phyloP scores from a whole-genome alignment of 768 basidiomycete genomes.

The Pleurotus pulmonarius region DNA sequence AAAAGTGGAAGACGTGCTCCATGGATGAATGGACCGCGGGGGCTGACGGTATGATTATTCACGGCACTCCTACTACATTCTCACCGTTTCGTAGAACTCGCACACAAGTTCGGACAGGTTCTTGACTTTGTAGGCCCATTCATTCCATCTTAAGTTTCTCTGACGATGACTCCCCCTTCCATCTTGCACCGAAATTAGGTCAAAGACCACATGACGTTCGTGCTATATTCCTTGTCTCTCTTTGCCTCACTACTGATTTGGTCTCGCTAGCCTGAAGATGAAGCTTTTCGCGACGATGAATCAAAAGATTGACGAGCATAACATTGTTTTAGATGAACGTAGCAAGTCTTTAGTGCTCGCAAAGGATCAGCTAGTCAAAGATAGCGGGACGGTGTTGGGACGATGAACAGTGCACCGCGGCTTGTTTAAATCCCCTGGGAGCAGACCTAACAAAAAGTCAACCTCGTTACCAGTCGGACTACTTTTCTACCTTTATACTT shows the following conservation, averaged over 20 bases:
- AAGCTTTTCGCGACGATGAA: slow-evolving; percentile 43
- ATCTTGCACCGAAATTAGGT: slow-evolving; percentile 22
- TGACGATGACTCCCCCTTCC: neutral
- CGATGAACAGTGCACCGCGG: neutral
- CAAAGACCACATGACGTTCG: slow-evolving; percentile 49
- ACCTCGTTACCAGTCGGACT: too few relatives aligned
- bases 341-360: slow-evolving; percentile 33
- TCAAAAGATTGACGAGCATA: slow-evolving; percentile 36
- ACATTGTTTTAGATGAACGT: slow-evolving; percentile 33
- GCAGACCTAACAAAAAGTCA: too few relatives aligned
- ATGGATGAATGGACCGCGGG: slow-evolving; percentile 54
- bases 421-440: too few relatives aligned
- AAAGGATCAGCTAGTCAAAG: slow-evolving; percentile 30
- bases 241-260: neutral
- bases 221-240: slow-evolving; percentile 1
- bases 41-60: slow-evolving; percentile 36
- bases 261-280: slow-evolving; percentile 36
- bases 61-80: neutral
- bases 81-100: slow-evolving; percentile 32
- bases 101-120: slow-evolving; percentile 35
- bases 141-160: neutral
- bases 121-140: slow-evolving; percentile 41
- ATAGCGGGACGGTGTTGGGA: neutral
- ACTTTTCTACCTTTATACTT: too few relatives aligned
- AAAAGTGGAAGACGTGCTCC: slow-evolving; percentile 47